Evolutionary conservation across 768 basidiomycete genomes (phyloP).

Genomic region (Atractiella rhizophila): DNA sequence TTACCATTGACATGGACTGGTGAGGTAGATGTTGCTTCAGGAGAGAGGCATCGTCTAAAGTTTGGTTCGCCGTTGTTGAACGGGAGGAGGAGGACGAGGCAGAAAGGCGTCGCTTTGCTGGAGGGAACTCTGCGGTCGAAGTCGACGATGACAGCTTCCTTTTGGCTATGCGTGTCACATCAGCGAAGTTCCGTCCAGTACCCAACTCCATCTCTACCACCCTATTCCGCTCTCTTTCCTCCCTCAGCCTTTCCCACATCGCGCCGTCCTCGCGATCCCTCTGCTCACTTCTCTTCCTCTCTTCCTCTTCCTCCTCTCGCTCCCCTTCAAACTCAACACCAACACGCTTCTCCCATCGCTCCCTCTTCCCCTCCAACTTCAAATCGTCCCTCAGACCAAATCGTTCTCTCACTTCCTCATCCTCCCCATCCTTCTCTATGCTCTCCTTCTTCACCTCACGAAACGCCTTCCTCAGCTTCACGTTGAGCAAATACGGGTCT

Average conservation of each 20-base stretch:
- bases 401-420: constrained; percentile 42
- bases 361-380: not conserved
- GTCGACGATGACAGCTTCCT: no score
- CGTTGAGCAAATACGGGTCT: constrained; percentile 65
- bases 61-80: no score
- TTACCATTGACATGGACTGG: no score
- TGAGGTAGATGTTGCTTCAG: no score
- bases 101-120: no score
- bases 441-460: constrained; percentile 65
- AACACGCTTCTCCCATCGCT: no score
- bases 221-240: not conserved
- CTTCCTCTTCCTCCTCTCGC: not conserved
- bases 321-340: no score
- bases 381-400: constrained; percentile 43
- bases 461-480: constrained; percentile 50
- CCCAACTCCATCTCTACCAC: not conserved
- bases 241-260: not conserved
- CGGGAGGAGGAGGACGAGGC: no score
- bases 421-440: constrained; percentile 37
- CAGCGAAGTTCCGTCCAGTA: no score
- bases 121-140: no score
- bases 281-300: not conserved
- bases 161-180: no score
- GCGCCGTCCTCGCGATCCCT: not conserved
- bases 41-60: no score